These are phyloP conservation scores for Fusarium algeriense DNA, from an alignment of 2,329 filamentous ascomycete species.

Conservation along the genomic window DNA sequence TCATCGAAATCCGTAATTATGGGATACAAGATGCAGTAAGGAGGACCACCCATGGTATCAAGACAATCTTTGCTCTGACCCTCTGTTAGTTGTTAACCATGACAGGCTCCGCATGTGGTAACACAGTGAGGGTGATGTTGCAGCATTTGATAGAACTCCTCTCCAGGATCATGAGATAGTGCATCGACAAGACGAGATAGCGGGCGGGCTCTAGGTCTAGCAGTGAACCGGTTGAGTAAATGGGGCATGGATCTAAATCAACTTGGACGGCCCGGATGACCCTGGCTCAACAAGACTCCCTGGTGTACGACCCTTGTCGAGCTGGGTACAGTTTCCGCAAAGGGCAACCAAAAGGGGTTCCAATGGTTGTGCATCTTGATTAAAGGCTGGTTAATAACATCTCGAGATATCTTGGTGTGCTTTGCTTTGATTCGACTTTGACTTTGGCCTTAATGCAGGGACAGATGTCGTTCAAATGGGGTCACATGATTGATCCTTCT, in stretches of 20 bases:
- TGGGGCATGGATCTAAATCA: slow-evolving; percentile 45
- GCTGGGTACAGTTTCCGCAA: slow-evolving; percentile 38
- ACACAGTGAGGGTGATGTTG: slow-evolving; percentile 30
- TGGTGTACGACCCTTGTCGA: slow-evolving; percentile 29
- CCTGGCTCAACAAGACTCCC: slow-evolving; percentile 30
- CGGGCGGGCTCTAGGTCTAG: slow-evolving; percentile 21
- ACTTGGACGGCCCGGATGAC: slow-evolving; percentile 39
- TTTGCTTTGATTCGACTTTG: not conserved
- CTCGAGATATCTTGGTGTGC: not conserved
- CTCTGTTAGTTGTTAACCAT: slow-evolving; percentile 20
- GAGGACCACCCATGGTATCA: slow-evolving; percentile 1
- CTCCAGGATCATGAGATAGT: slow-evolving; percentile 39
- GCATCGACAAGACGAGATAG: slow-evolving; percentile 34
- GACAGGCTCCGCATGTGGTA: slow-evolving; percentile 28
- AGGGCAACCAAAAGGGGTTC: slow-evolving; percentile 35
- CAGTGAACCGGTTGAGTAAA: slow-evolving; percentile 26
- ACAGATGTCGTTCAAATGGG: not conserved
- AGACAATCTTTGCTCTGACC: slow-evolving; percentile 37
- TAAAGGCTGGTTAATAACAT: not conserved
- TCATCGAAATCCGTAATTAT: slow-evolving; percentile 17
- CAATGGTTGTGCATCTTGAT: slow-evolving; percentile 20
- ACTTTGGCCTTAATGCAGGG: slow-evolving; percentile 22
- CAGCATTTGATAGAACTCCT: slow-evolving; percentile 31
- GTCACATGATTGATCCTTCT: not conserved
- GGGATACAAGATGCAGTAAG: slow-evolving; percentile 1